phyloP scores from a whole-genome alignment of 129 eudicot genomes.

The Tagetes patula region DNA sequence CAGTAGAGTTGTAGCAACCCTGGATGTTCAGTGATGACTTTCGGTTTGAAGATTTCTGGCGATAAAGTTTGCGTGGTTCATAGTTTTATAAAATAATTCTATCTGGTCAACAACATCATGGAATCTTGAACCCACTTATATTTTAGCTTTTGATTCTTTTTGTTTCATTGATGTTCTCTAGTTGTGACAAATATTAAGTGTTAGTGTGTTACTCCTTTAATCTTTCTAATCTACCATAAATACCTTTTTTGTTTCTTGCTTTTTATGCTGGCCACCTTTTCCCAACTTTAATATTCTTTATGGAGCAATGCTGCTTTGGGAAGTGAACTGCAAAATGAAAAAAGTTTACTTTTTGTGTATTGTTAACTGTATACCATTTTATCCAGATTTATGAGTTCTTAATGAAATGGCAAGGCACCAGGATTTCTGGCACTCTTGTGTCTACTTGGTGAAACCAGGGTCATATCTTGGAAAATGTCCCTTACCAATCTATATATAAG shows the following conservation, averaged over 20 bases:
- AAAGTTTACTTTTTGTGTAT: constrained; percentile 7
- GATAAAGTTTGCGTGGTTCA: constrained; percentile 15
- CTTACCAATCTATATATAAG: neutral
- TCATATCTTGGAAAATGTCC: constrained; percentile 23
- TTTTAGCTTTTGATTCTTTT: constrained; percentile 23
- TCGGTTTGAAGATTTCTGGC: constrained; percentile 20
- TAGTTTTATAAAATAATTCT: constrained; percentile 2
- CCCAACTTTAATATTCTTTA: constrained; percentile 30
- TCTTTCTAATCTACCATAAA: constrained; percentile 25
- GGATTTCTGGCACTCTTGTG: constrained; percentile 35
- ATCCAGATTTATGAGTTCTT: constrained; percentile 12
- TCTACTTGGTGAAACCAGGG: constrained; percentile 30
- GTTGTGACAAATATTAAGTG: constrained; percentile 12
- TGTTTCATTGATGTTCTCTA: constrained; percentile 27
- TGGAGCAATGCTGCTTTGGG: constrained; percentile 23
- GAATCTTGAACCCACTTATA: constrained; percentile 30
- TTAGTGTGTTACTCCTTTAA: constrained; percentile 24
- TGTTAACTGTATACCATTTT: constrained; percentile 19
- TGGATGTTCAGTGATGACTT: constrained; percentile 20
- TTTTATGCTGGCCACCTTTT: constrained; percentile 40
- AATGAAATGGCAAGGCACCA: constrained; percentile 22
- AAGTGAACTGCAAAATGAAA: constrained; percentile 28
- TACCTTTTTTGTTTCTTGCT: constrained; percentile 39
- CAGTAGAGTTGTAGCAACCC: constrained; percentile 9
- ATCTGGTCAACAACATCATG: constrained; percentile 19